These are phyloP conservation scores for Tricholoma matsutake DNA, from an alignment of 768 basidiomycete genomes.

Conservation along the genomic window DNA sequence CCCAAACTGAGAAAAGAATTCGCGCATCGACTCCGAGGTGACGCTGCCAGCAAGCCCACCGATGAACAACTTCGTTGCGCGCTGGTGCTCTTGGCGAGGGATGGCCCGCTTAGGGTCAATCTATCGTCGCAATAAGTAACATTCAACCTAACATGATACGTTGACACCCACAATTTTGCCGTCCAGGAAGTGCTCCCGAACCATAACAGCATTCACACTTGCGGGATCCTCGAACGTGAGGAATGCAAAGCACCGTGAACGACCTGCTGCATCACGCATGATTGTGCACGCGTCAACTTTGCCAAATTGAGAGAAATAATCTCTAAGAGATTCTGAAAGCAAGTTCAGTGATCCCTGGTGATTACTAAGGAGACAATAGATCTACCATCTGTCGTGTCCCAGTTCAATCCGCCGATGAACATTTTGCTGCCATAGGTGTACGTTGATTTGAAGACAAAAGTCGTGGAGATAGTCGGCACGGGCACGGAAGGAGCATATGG, in stretches of 20 bases:
- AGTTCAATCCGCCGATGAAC: constrained; percentile 99
- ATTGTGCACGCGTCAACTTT: constrained; percentile 97
- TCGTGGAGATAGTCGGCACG: constrained; percentile 15
- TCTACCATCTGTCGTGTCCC: constrained; percentile 99
- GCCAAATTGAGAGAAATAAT: constrained; percentile 95
- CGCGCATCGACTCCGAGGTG: constrained; percentile 90
- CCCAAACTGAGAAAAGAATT: constrained; percentile 92
- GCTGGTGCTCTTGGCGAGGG: constrained; percentile 91
- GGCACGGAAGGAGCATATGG: constrained; percentile 33
- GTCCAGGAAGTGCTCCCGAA: constrained; percentile 90
- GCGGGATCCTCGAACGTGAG: constrained; percentile 92
- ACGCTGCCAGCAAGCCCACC: constrained; percentile 91
- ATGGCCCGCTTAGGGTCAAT: constrained; percentile 99
- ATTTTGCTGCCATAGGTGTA: constrained; percentile 75
- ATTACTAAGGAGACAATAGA: constrained; percentile 37
- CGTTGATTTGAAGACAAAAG: constrained; percentile 12
- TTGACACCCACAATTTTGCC: constrained; percentile 85
- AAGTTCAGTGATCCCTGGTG: constrained; percentile 38
- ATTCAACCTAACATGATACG: background rate
- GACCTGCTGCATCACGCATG: constrained; percentile 94
- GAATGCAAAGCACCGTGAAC: constrained; percentile 97
- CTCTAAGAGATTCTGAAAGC: constrained; percentile 64
- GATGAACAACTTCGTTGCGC: constrained; percentile 93
- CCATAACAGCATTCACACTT: constrained; percentile 95
- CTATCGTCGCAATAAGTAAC: constrained; percentile 38